phyloP scores from a whole-genome alignment of 2,329 filamentous ascomycete genomes.

The Venturia effusa region DNA sequence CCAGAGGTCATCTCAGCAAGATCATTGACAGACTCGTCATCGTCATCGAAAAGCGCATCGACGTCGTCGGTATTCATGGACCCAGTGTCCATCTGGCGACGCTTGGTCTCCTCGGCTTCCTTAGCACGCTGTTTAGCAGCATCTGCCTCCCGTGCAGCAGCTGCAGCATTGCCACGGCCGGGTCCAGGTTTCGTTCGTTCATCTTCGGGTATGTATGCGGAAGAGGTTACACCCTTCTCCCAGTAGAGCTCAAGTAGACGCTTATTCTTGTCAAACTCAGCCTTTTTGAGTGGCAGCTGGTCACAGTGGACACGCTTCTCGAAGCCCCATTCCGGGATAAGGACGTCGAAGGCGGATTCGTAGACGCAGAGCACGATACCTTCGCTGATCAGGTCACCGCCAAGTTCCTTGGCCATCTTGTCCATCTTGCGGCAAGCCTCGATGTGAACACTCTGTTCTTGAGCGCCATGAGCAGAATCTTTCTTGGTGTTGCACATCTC shows the following conservation, averaged over 20 bases:
- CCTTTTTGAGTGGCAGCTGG: constrained; percentile 94
- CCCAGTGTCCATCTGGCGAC: constrained; percentile 88
- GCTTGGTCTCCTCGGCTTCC: constrained; percentile 81
- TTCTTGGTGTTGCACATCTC: constrained; percentile 99
- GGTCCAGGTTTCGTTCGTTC: constrained; percentile 79
- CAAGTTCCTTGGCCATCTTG: constrained; percentile 72
- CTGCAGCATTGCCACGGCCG: constrained; percentile 61
- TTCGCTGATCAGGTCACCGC: constrained; percentile 87
- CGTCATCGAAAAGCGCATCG: constrained; percentile 91
- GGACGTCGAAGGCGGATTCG: constrained; percentile 94
- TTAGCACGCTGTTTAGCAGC: constrained; percentile 70
- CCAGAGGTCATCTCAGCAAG: constrained; percentile 85
- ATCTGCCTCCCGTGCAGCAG: constrained; percentile 68
- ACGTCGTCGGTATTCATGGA: constrained; percentile 89
- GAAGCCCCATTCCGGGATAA: constrained; percentile 97
- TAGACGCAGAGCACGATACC: constrained; percentile 96
- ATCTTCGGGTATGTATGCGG: constrained; percentile 91
- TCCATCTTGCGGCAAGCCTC: constrained; percentile 96
- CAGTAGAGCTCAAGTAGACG: constrained; percentile 93
- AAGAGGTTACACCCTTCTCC: constrained; percentile 98
- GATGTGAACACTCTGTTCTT: constrained; percentile 98
- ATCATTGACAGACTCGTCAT: constrained; percentile 63
- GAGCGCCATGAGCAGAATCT: constrained; percentile 91
- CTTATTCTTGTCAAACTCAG: constrained; percentile 96
- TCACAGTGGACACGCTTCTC: constrained; percentile 99